A percentile compares a stretch with the other conserved stretches of the same genome.
Conservation (phyloP, 805 yeast species). For the Barnettozyma sucrosica region DNA sequence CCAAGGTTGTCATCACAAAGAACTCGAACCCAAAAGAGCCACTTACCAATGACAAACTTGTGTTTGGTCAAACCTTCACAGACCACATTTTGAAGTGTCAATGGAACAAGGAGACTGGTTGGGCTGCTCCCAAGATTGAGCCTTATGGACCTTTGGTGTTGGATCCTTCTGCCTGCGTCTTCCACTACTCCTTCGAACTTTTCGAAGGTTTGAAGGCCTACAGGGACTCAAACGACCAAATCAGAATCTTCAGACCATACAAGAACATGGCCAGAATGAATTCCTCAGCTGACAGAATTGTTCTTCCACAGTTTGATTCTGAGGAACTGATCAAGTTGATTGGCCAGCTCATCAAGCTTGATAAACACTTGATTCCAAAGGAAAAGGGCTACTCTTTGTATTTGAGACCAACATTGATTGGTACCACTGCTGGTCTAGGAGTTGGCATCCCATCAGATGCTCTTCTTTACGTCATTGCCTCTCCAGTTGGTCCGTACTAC, state of each 20-base stretch:
- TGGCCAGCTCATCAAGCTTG: slow-evolving; percentile 69
- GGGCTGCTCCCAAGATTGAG: slow-evolving; percentile 84
- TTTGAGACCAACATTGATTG: slow-evolving; percentile 92
- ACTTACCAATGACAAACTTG: slow-evolving; percentile 55
- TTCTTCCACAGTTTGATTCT: slow-evolving; percentile 79
- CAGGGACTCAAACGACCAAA: slow-evolving; percentile 50
- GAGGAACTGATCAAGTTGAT: slow-evolving; percentile 72
- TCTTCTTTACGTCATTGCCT: slow-evolving; percentile 76
- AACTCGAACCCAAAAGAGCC: slow-evolving; percentile 46
- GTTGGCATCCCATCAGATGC: slow-evolving; percentile 81
- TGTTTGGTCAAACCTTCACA: slow-evolving; percentile 73
- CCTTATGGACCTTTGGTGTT: slow-evolving; percentile 74
- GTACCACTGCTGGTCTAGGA: slow-evolving; percentile 85
- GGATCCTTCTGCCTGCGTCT: slow-evolving; percentile 86
- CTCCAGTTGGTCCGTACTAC: slow-evolving; percentile 97
- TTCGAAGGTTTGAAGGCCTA: slow-evolving; percentile 97
- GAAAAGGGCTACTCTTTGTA: slow-evolving; percentile 88
- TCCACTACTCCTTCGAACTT: slow-evolving; percentile 92
- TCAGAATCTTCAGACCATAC: slow-evolving; percentile 86
- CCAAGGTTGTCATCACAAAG: slow-evolving; percentile 44
- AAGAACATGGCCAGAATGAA: slow-evolving; percentile 91
- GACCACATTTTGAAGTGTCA: slow-evolving; percentile 84
- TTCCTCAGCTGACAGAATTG: slow-evolving; percentile 80
- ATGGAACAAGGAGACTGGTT: slow-evolving; percentile 73
- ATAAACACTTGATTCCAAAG: slow-evolving; percentile 72